Conservation (phyloP, 805 yeast species). For the Candida xiaguanensis region DNA sequence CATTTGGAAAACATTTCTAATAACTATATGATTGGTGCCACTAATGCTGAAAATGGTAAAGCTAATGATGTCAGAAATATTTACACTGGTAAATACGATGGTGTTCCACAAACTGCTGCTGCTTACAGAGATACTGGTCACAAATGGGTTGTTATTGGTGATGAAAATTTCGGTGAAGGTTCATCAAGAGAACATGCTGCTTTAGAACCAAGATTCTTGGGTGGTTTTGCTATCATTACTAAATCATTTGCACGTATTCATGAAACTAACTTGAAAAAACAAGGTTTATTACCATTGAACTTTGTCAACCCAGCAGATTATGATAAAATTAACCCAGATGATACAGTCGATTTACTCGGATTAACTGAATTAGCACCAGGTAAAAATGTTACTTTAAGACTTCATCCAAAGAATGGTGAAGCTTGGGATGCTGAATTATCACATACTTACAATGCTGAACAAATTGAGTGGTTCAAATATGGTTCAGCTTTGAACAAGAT, state of each 20-base stretch:
- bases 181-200: constrained; percentile 99
- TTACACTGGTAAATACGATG: constrained; percentile 85
- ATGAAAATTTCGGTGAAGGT: constrained; percentile 99
- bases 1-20: constrained; percentile 97
- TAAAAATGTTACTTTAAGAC: constrained; percentile 78
- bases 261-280: constrained; percentile 99
- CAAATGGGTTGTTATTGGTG: constrained; percentile 97
- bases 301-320: constrained; percentile 85
- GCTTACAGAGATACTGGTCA: constrained; percentile 91
- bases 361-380: constrained; percentile 88
- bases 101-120: constrained; percentile 96
- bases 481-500: constrained; percentile 88
- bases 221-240: constrained; percentile 96
- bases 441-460: constrained; percentile 95
- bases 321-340: constrained; percentile 89
- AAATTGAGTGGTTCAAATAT: constrained; percentile 97
- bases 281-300: constrained; percentile 97
- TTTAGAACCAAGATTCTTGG: constrained; percentile 97
- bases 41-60: constrained; percentile 92
- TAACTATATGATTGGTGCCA: constrained; percentile 99
- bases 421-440: constrained; percentile 89
- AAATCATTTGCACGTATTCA: constrained; percentile 98
- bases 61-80: constrained; percentile 88
- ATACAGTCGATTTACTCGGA: constrained; percentile 84
- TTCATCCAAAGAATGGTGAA: constrained; percentile 66